Evolutionary conservation across 2,329 filamentous ascomycete genomes (phyloP).

Genomic region (Cucurbitaria berberidis): DNA sequence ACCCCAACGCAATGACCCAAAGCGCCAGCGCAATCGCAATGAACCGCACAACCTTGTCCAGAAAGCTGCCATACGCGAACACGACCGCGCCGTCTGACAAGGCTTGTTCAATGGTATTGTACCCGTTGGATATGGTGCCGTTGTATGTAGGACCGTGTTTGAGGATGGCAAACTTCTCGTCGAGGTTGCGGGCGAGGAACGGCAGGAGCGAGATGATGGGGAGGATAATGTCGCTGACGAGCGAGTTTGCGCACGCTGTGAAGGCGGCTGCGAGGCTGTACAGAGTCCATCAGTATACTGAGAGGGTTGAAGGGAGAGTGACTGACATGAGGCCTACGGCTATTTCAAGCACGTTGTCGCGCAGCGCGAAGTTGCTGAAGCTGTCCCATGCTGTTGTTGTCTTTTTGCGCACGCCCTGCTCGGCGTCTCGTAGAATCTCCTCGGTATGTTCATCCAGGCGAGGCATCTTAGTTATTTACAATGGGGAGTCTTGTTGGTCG

Average conservation of each 20-base stretch:
- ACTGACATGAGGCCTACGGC: conserved; percentile 74
- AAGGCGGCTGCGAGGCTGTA: conserved; percentile 71
- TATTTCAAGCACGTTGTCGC: conserved; percentile 77
- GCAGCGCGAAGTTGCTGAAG: conserved; percentile 74
- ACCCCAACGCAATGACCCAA: conserved; percentile 68
- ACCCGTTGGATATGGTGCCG: conserved; percentile 56
- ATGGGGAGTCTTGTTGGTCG: background rate
- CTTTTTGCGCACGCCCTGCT: conserved; percentile 51
- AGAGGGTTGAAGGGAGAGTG: background rate
- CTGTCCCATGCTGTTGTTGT: conserved; percentile 64
- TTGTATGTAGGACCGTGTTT: conserved; percentile 60
- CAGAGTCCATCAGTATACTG: background rate
- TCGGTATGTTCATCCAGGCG: conserved; percentile 40
- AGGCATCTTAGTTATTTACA: conserved; percentile 26
- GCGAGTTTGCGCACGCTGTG: conserved; percentile 72
- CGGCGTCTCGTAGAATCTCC: conserved; percentile 56
- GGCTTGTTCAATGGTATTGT: conserved; percentile 74
- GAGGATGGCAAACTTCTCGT: conserved; percentile 75
- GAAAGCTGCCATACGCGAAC: conserved; percentile 73
- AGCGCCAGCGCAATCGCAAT: conserved; percentile 68
- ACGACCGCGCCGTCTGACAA: conserved; percentile 74
- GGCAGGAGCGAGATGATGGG: conserved; percentile 72
- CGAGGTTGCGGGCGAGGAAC: conserved; percentile 72
- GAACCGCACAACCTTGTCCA: conserved; percentile 71
- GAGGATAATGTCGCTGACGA: conserved; percentile 73